phyloP scores from a whole-genome alignment of 352 stramenopile genomes.

The Pythium brassicae region DNA sequence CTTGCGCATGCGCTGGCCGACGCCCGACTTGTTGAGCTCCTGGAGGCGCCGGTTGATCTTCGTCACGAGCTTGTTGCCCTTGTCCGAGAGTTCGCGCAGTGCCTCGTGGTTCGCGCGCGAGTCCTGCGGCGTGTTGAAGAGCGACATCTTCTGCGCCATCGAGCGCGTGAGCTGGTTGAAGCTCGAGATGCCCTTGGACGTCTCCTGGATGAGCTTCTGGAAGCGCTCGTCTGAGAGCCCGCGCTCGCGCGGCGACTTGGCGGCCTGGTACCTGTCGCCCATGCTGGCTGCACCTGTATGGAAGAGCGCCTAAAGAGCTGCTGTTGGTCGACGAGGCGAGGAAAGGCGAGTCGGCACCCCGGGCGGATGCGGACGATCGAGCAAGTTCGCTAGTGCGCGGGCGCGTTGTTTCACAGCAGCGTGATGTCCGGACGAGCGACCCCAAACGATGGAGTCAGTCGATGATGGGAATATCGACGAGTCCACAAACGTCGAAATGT shows the following conservation, averaged over 20 bases:
- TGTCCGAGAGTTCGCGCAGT: slow-evolving; percentile 78
- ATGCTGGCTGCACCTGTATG: slow-evolving; percentile 12
- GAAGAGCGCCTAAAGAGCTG: no score
- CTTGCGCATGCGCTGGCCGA: slow-evolving; percentile 47
- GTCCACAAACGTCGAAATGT: no score
- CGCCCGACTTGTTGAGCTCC: slow-evolving; percentile 61
- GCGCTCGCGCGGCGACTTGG: slow-evolving; percentile 42
- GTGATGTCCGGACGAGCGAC: no score
- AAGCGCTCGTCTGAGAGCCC: slow-evolving; percentile 60
- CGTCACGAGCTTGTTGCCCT: slow-evolving; percentile 75
- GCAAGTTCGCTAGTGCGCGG: no score
- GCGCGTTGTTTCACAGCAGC: no score
- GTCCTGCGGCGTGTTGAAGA: slow-evolving; percentile 82
- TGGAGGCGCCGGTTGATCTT: slow-evolving; percentile 77
- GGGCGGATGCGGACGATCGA: no score
- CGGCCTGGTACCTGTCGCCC: slow-evolving; percentile 63
- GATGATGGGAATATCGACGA: no score
- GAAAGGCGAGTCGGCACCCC: not conserved
- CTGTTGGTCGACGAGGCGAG: no score
- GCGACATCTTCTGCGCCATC: slow-evolving; percentile 85
- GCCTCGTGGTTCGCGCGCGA: slow-evolving; percentile 77
- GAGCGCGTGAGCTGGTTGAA: slow-evolving; percentile 83
- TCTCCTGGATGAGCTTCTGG: slow-evolving; percentile 73
- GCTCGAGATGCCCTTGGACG: slow-evolving; percentile 80
- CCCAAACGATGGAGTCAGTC: no score